These are phyloP conservation scores for Rhynchosporium secalis DNA, from an alignment of 2,329 filamentous ascomycete genomes.

Conservation along the genomic window DNA sequence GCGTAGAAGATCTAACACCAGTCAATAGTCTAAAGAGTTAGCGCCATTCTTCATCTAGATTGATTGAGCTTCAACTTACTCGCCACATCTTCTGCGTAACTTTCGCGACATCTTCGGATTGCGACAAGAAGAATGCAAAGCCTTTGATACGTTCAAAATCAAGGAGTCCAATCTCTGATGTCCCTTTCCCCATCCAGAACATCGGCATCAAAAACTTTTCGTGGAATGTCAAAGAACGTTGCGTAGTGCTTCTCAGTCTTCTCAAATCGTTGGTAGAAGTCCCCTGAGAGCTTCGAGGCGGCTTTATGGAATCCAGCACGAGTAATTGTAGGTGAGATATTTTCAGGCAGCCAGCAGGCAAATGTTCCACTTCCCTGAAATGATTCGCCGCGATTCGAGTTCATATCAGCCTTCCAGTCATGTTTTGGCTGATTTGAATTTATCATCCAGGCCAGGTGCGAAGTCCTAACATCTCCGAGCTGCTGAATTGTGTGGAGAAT, in stretches of 20 bases:
- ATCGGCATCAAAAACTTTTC: neutral
- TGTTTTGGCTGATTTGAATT: neutral
- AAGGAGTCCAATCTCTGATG: neutral
- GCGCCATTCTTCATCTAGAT: slow-evolving; percentile 19
- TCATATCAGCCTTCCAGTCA: neutral
- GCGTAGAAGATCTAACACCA: slow-evolving; percentile 73
- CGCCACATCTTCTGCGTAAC: slow-evolving; percentile 62
- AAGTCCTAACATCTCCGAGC: slow-evolving; percentile 19
- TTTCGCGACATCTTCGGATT: slow-evolving; percentile 54
- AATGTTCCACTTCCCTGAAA: no score
- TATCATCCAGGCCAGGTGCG: slow-evolving; percentile 18
- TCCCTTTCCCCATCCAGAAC: slow-evolving; percentile 18
- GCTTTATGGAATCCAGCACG: no score
- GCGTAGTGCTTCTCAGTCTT: no score
- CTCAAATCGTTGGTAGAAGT: no score
- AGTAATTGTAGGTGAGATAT: no score
- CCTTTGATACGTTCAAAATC: slow-evolving; percentile 42
- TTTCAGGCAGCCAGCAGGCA: no score
- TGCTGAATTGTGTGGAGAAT: slow-evolving; percentile 15
- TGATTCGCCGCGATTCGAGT: no score
- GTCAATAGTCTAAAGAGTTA: slow-evolving; percentile 48
- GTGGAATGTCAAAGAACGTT: no score
- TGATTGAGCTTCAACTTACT: slow-evolving; percentile 16
- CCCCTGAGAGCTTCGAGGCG: no score
- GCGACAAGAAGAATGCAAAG: slow-evolving; percentile 64